These are phyloP conservation scores for Tetrahymena elliotti DNA, from an alignment of 73 alveolate species.

Conservation along the genomic window DNA sequence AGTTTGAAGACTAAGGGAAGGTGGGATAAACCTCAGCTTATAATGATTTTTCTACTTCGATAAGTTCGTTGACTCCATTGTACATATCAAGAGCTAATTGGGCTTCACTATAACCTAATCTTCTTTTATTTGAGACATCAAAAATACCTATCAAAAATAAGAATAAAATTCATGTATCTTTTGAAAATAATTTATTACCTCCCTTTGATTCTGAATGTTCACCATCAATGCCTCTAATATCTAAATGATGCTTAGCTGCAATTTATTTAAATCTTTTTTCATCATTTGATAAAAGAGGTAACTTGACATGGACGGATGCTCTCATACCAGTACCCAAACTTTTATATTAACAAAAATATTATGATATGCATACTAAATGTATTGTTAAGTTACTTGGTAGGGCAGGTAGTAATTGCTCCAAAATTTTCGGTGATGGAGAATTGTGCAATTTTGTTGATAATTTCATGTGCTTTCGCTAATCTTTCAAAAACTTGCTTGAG, in stretches of 20 bases:
- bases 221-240: slow-evolving; percentile 31
- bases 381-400: background rate
- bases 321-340: slow-evolving; percentile 19
- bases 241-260: slow-evolving; percentile 21
- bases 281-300: slow-evolving; percentile 1
- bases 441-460: background rate
- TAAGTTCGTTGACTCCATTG: slow-evolving; percentile 16
- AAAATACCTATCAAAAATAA: background rate
- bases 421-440: slow-evolving; percentile 4
- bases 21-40: background rate
- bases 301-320: slow-evolving; percentile 16
- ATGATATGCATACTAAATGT: background rate
- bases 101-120: slow-evolving; percentile 5
- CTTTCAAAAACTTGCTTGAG: slow-evolving; percentile 22
- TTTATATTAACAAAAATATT: background rate
- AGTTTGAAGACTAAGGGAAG: background rate
- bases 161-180: background rate
- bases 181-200: background rate
- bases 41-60: slow-evolving; percentile 17
- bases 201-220: slow-evolving; percentile 24
- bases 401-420: slow-evolving; percentile 25
- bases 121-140: slow-evolving; percentile 6
- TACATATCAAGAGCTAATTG: slow-evolving; percentile 7
- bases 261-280: slow-evolving; percentile 5
- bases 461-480: background rate